Percentiles rank a stretch among this genome's conserved stretches.
phyloP scores from a whole-genome alignment of 2,329 filamentous ascomycete species.

The Ascochyta pisi region DNA sequence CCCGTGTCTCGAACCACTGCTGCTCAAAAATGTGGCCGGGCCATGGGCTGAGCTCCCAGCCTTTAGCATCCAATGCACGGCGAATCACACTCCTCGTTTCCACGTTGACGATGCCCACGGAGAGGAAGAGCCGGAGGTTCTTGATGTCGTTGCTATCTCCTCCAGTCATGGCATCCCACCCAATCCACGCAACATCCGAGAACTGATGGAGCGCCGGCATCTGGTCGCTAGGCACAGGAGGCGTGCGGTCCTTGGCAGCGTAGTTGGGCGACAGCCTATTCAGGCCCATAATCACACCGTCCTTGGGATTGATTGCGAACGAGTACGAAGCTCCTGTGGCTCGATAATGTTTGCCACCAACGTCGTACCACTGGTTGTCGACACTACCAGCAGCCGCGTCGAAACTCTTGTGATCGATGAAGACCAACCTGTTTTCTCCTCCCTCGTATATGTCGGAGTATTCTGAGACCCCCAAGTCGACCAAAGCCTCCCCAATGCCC shows the following conservation, averaged over 20 bases:
- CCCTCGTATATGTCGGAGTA: constrained; percentile 19
- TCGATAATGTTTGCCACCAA: constrained; percentile 15
- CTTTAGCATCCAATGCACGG: constrained; percentile 13
- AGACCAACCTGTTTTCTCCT: constrained; percentile 21
- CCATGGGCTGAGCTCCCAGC: constrained; percentile 18
- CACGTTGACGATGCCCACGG: constrained; percentile 21
- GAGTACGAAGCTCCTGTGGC: constrained; percentile 23
- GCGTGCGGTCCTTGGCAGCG: constrained; percentile 19
- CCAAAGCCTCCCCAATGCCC: constrained; percentile 23
- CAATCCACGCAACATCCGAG: constrained; percentile 28
- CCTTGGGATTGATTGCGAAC: constrained; percentile 21
- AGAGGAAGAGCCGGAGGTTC: constrained; percentile 24
- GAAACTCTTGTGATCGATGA: constrained; percentile 18
- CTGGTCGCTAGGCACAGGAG: constrained; percentile 14
- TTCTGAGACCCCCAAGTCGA: constrained; percentile 19
- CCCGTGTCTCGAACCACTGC: constrained; percentile 17
- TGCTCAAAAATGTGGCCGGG: constrained; percentile 26
- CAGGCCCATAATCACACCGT: constrained; percentile 28
- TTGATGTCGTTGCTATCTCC: constrained; percentile 7
- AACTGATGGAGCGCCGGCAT: constrained; percentile 24
- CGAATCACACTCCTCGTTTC: constrained; percentile 22
- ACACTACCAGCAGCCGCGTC: not conserved
- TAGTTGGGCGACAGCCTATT: constrained; percentile 21
- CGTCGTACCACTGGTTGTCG: constrained; percentile 19
- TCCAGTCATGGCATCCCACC: constrained; percentile 16